Evolutionary conservation across 352 stramenopile species (phyloP), one percentile per base, ranked within the genome.

Genomic region (Globisporangium lucens): DNA sequence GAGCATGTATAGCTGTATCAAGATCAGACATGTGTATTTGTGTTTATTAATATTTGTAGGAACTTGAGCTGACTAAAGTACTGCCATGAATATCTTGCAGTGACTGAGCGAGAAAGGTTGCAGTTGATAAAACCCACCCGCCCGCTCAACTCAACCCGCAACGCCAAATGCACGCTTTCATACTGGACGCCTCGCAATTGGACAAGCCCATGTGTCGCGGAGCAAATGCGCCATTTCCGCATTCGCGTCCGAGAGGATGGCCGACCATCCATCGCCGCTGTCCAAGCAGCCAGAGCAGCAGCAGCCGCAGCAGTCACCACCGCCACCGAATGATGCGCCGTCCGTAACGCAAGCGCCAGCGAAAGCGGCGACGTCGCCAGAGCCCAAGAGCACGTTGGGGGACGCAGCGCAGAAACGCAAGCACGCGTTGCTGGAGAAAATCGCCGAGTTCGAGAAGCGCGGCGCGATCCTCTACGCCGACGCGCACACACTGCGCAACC

Each of bases 401-500:
- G 38, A 56, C 35, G 17, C 60, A 7, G 52, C 55, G 3, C 66
- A 76, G 56, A 62, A 72, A 38, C 61, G 66, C n/a, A 73, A 69
- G 63, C 17, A 66, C 24, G 71, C 70, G n/a, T 56, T 93, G 62
- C 70, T 91, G 30, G 65, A 60, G 41, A 84, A 88, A 65, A 93
- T 93, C 73, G 72, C 67, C 41, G 61, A 79, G 30, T 80, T 79
- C 24, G 83, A 91, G 63, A 52, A 62, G 12, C 78, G 79, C 20
- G 85, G 83, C 33, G 78, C 85, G 17, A 82, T 93, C 43, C 63
- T 89, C 13, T 72, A 79, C 30, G 65, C 72, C 0, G 85, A 91
- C 56, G 85, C 85, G 15, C 79, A 81, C 24, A 93, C 83, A n/a
- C 68, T 93, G 52, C 81, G 83, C 22, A 78, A 66, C 17, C 85